Evolutionary conservation across 2,329 filamentous ascomycete genomes (phyloP).

Genomic region (Shiraia bambusicola): DNA sequence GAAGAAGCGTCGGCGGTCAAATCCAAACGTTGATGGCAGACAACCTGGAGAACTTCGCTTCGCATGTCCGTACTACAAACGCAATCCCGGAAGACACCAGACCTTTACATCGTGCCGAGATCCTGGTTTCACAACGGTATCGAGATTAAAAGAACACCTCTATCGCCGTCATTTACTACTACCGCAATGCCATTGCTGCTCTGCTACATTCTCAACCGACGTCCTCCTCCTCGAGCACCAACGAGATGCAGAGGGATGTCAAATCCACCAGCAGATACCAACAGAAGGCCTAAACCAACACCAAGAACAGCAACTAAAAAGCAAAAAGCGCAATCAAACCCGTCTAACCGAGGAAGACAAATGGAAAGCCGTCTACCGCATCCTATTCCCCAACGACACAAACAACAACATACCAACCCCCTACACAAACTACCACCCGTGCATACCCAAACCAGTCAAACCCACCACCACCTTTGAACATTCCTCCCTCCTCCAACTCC

Average conservation of each 20-base stretch:
- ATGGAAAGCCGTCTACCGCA: slow-evolving; percentile 27
- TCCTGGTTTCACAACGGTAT: slow-evolving; percentile 27
- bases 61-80: slow-evolving; percentile 29
- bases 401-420: slow-evolving; percentile 24
- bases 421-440: slow-evolving; percentile 26
- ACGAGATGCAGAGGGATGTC: slow-evolving; percentile 22
- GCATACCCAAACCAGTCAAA: slow-evolving; percentile 4
- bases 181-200: slow-evolving; percentile 28
- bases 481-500: slow-evolving; percentile 27
- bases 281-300: slow-evolving; percentile 29
- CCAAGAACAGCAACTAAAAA: slow-evolving; percentile 28
- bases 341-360: slow-evolving; percentile 26
- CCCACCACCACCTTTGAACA: slow-evolving; percentile 25
- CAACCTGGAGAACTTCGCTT: slow-evolving; percentile 17
- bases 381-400: slow-evolving; percentile 27
- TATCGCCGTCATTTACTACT: slow-evolving; percentile 28
- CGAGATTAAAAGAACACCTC: slow-evolving; percentile 26
- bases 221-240: slow-evolving; percentile 25
- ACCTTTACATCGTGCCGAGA: slow-evolving; percentile 29
- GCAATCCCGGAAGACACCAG: slow-evolving; percentile 26
- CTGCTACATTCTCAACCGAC: slow-evolving; percentile 22
- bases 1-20: slow-evolving; percentile 22
- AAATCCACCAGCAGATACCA: slow-evolving; percentile 20
- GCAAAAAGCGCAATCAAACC: slow-evolving; percentile 24
- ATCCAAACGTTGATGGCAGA: slow-evolving; percentile 12